phyloP scores from a whole-genome alignment of 2,329 filamentous ascomycete genomes.

The Sporothrix brunneoviolacea region DNA sequence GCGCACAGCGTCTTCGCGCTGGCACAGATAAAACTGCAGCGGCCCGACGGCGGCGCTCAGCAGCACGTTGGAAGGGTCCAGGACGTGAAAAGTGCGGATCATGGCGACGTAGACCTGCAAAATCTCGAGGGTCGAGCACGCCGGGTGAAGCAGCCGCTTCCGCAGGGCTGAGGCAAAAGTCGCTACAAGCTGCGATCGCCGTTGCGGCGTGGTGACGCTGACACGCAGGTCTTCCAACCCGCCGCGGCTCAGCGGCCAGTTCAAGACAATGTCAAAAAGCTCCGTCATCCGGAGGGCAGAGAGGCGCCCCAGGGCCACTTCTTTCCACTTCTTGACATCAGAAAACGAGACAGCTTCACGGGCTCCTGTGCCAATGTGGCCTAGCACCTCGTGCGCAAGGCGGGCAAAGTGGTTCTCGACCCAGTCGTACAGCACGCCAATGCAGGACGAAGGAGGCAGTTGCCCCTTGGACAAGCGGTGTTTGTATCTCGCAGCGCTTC shows the following conservation, averaged over 20 bases:
- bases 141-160: slow-evolving; percentile 64
- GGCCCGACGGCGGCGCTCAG: slow-evolving; percentile 67
- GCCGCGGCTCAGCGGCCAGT: slow-evolving; percentile 65
- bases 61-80: slow-evolving; percentile 72
- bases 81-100: slow-evolving; percentile 67
- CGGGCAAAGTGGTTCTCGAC: slow-evolving; percentile 60
- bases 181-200: slow-evolving; percentile 63
- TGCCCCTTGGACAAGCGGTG: too few relatives aligned
- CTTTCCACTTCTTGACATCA: slow-evolving; percentile 63
- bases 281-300: slow-evolving; percentile 63
- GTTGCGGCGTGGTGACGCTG: slow-evolving; percentile 60
- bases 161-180: slow-evolving; percentile 61
- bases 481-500: too few relatives aligned
- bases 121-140: slow-evolving; percentile 68
- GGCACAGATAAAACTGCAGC: slow-evolving; percentile 68
- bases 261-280: slow-evolving; percentile 71
- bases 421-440: slow-evolving; percentile 58
- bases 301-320: slow-evolving; percentile 61
- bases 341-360: slow-evolving; percentile 39
- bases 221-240: slow-evolving; percentile 69
- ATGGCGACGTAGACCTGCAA: slow-evolving; percentile 72
- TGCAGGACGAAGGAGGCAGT: slow-evolving; percentile 32
- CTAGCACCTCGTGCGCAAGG: slow-evolving; percentile 56
- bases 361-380: slow-evolving; percentile 28
- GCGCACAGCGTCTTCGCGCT: slow-evolving; percentile 66